Conservation (phyloP, 495 filamentous ascomycete species). For the Parachaetomium inaequale region DNA sequence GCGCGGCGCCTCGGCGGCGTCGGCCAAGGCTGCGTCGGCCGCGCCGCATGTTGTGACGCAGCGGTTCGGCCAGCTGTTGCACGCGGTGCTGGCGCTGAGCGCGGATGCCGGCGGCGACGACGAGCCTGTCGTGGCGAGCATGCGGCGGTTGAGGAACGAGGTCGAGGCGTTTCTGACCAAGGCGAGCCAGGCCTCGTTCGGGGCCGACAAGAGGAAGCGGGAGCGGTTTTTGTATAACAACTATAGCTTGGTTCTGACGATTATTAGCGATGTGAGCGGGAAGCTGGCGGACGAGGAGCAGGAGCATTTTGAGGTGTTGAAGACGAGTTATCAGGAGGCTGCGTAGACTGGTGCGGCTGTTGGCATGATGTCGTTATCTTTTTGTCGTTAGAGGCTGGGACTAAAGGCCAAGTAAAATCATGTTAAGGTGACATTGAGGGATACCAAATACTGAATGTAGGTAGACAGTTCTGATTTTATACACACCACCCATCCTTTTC, state of each 20-base stretch:
- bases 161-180: slow-evolving; percentile 73
- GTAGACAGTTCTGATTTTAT: not conserved
- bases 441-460: not conserved
- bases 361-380: not conserved
- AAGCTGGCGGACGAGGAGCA: slow-evolving; percentile 74
- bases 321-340: slow-evolving; percentile 47
- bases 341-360: slow-evolving; percentile 15
- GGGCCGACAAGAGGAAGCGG: slow-evolving; percentile 66
- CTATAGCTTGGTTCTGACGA: slow-evolving; percentile 85
- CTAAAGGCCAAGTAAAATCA: not conserved
- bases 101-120: slow-evolving; percentile 87
- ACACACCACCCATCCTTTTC: not conserved
- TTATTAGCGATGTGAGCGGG: slow-evolving; percentile 79
- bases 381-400: not conserved
- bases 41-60: slow-evolving; percentile 91
- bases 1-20: slow-evolving; percentile 50
- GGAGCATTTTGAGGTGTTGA: slow-evolving; percentile 61
- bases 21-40: slow-evolving; percentile 63
- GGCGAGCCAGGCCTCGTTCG: slow-evolving; percentile 57
- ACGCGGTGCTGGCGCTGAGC: slow-evolving; percentile 76
- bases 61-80: slow-evolving; percentile 83
- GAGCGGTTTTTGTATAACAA: slow-evolving; percentile 92
- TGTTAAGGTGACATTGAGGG: not conserved
- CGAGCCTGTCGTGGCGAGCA: slow-evolving; percentile 79
- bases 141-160: slow-evolving; percentile 70